Base-by-base conservation (phyloP, 1,284 basidiomycete genomes). In the Naganishia sp. region DNA sequence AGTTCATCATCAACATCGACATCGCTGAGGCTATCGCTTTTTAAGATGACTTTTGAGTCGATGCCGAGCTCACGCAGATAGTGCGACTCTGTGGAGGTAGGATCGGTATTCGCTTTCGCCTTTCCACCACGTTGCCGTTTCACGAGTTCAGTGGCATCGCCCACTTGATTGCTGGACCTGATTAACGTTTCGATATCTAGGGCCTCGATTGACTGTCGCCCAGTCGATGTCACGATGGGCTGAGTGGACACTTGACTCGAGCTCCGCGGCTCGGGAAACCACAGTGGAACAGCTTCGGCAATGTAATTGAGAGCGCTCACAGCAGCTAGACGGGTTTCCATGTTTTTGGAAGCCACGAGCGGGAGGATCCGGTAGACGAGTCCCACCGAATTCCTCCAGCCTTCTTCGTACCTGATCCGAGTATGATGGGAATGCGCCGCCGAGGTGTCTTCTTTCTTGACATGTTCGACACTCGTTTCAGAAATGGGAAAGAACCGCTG, bases 281-380 rank as follows among this genome's bases (percentile, higher is more conserved):
- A 77, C 39, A 70, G 55, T 9, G 76, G 77, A 9, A 79, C 70
- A 15, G 60, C 64, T 7, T 73, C 69, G 1, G 75, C 77, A 45
- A 81, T 71, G 10, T 76, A 67, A 2, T 78, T 76, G 15, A 80
- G 68, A 0, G 80, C 77, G 31, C 75, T 65, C 0, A 79, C 77
- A 0, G 78, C 78, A 0, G 80, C 79, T 53, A 77, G 70, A 6
- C 80, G 70, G 10, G 78, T 79, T 10, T 81, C 80, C 39, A 77
- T 80, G 6, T 72, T 72, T 33, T 75, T 75, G 16, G 73, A 75
- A 23, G 70, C 70, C 16, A 81, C 72, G n/a, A 78, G 71, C 2
- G 80, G 78, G 18, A 79, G 66, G 43, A 81, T 68, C 50, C 78
- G 77, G 33, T 74, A 68, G n/a, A 77, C 72, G 0, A 77, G 75